Conservation (phyloP, 495 filamentous ascomycete genomes). For the Lindgomyces ingoldianus region DNA sequence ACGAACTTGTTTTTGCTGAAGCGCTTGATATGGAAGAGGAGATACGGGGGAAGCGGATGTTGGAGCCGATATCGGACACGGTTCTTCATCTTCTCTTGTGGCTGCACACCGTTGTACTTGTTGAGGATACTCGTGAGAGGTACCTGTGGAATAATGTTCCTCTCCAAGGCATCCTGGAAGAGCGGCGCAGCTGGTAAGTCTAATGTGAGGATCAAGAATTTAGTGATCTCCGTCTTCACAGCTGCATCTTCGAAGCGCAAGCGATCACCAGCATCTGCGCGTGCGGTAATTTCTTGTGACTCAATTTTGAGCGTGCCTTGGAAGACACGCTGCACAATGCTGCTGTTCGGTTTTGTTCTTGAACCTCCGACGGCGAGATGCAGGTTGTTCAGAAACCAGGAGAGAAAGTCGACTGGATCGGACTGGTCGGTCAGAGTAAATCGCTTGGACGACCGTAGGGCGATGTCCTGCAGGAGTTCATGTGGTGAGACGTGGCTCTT, state of each 20-base stretch:
- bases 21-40: constrained; percentile 94
- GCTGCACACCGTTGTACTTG: constrained; percentile 89
- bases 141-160: constrained; percentile 95
- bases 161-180: constrained; percentile 89
- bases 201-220: constrained; percentile 87
- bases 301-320: constrained; percentile 91
- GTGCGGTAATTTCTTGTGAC: constrained; percentile 90
- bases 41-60: constrained; percentile 87
- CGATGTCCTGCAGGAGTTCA: constrained; percentile 93
- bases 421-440: constrained; percentile 91
- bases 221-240: constrained; percentile 71
- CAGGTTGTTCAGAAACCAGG: constrained; percentile 95
- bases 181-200: constrained; percentile 90
- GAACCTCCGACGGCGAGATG: constrained; percentile 89
- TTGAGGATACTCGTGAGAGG: constrained; percentile 83
- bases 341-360: constrained; percentile 77
- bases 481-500: constrained; percentile 96
- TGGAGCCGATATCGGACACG: constrained; percentile 86
- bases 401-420: constrained; percentile 93
- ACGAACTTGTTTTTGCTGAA: constrained; percentile 97
- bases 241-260: constrained; percentile 92
- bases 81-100: constrained; percentile 84
- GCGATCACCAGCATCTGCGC: constrained; percentile 82
- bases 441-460: constrained; percentile 82
- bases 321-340: constrained; percentile 86